Base-by-base conservation (phyloP, 1,139 yeast genomes). In the Pichia sp. region DNA sequence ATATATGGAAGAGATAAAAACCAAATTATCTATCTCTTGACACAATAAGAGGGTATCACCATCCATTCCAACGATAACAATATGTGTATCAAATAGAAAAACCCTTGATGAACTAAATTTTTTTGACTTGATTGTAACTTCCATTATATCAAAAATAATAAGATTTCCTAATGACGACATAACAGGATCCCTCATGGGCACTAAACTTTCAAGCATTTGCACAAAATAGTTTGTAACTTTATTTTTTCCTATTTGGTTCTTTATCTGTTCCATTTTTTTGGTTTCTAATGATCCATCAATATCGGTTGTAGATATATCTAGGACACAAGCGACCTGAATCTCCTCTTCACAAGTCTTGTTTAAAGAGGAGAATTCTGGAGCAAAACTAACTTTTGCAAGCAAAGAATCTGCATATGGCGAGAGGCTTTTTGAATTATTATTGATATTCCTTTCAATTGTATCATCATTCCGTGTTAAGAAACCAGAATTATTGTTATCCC, bases 61-160 rank as follows among this genome's bases (percentile, higher is more conserved):
- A 41, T 64, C 64, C 21, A 72, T 51, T 24, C 74, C 42, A 18
- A 30, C 12, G 1, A 74, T 42, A n/a, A 74, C 38, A 3, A 59
- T 49, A n/a, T n/a, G n/a, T 14, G 63, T 56, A 40, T 65, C 67
- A 52, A 73, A 74, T 8, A 74, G 52, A 46, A 60, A 69, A 20
- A 67, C 56, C 26, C 62, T 58, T 6, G 68, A 59, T 18, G 49
- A 42, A 41, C 66, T 68, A 68, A 72, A 69, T 9, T 53, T 56
- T 6, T 21, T 35, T 0, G 68, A 71, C 45, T 66, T 67, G 10
- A 69, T 55, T 30, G 67, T 46, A 7, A 31, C 55, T 20, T 67
- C 65, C 40, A 72, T 54, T 30, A 55, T 56, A 50, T 74, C 80
- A 56, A 74, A 73, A 12, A 71, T 46, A 4, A 67, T 52, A 28